Evolutionary conservation across 169 alveolate species (phyloP).

Genomic region (Plasmodium falciparum): DNA sequence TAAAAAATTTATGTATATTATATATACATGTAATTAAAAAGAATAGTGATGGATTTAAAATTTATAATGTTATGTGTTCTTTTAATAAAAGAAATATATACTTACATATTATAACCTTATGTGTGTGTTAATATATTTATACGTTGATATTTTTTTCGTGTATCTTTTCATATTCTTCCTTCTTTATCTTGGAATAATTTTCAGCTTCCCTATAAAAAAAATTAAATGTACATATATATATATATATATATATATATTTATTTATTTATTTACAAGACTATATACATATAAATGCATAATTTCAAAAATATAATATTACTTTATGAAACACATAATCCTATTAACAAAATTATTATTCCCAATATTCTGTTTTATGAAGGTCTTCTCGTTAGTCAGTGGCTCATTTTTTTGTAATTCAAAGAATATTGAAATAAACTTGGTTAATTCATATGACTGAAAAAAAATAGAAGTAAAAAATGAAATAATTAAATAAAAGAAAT

Average conservation of each 20-base stretch:
- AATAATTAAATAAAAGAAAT: not conserved
- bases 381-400: conserved; percentile 56
- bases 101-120: not conserved
- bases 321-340: conserved; percentile 73
- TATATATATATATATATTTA: not conserved
- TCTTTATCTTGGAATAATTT: conserved; percentile 50
- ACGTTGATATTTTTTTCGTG: not conserved
- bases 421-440: conserved; percentile 45
- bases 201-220: conserved; percentile 63
- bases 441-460: conserved; percentile 62
- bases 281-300: not conserved
- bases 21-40: not conserved
- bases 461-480: not conserved
- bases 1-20: too few relatives aligned
- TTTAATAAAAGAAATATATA: not conserved
- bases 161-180: conserved; percentile 25
- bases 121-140: not conserved
- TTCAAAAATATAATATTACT: conserved; percentile 25
- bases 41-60: too few relatives aligned
- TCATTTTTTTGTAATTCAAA: conserved; percentile 55
- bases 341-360: conserved; percentile 67
- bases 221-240: not conserved
- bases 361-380: conserved; percentile 62
- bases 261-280: not conserved
- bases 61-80: too few relatives aligned